Base-by-base conservation (phyloP, 352 stramenopile genomes). In the Discostella stelligera region DNA sequence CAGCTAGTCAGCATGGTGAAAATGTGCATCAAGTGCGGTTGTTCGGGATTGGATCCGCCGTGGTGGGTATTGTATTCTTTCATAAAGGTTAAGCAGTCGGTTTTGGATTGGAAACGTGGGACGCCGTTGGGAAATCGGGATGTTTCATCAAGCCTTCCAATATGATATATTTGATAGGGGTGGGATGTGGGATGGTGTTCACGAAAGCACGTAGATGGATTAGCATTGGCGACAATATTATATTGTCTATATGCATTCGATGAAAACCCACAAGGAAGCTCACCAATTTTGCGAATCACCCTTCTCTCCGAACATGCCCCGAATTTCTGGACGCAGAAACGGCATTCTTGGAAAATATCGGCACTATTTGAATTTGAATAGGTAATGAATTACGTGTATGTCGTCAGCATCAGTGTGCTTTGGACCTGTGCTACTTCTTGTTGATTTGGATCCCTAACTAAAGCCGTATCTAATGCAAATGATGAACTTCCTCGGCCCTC, bases 1-100 rank as follows among this genome's bases (percentile, higher is more conserved):
- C 86, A 94, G 10, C 61, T 86, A 10, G 88, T 91, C 2, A 94
- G 64, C 58, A 87, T 92, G 0, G 89, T 94, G 65, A 94, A 94
- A 20, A 92, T 92, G 62, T 94, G 89, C 74, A 88, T 85, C 20
- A 92, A 58, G 53, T 90, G 84, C n/a, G 86, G 83, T 77, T 87
- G 83, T 61, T 90, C 81, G 0, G 88, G 88, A 80, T 94, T 94
- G 10, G 66, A 85, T 64, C 88, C 88, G 48, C 85, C 85, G 65
- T 91, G 66, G 39, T 84, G 66, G 5, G 65, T 86, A 64, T 89
- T 86, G 74, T 94, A 94, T n/a, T 90, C 71, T 53, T 67, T 37
- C 83, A 92, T 91, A 63, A 94, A 94, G 25, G 84, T 54, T 0
- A 91, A 41, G 74, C 81, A 89, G 60, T 88, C 83, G 10, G 83